Percentiles rank a stretch among this genome's conserved stretches.
These are phyloP conservation scores for Candida ascalaphidarum DNA, from an alignment of 805 yeast species.

Conservation along the genomic window DNA sequence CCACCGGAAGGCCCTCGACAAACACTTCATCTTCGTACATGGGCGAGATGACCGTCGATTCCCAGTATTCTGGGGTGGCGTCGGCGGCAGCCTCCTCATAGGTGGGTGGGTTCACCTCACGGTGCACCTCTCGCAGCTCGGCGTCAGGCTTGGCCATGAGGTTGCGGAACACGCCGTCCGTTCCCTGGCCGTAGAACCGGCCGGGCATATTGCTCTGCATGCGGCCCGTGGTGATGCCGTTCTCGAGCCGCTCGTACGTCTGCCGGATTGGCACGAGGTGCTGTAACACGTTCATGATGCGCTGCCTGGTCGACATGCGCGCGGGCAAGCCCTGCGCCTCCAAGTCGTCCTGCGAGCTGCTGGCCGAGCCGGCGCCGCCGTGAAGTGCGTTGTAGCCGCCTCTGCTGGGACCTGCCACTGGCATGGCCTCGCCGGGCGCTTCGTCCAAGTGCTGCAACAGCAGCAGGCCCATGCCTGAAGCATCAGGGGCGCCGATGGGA, in stretches of 20 bases:
- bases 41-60: conserved; percentile 72
- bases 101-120: conserved; percentile 66
- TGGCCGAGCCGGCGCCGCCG: neutral
- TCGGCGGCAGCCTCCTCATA: conserved; percentile 95
- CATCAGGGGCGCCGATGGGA: too few relatives aligned
- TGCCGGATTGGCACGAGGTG: conserved; percentile 30
- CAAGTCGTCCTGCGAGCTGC: conserved; percentile 11
- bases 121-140: conserved; percentile 17
- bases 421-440: conserved; percentile 1
- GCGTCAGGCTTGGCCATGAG: conserved; percentile 82
- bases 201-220: conserved; percentile 36
- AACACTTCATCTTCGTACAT: conserved; percentile 82
- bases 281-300: conserved; percentile 22
- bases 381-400: neutral
- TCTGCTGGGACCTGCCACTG: neutral
- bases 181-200: conserved; percentile 37
- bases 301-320: conserved; percentile 17
- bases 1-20: conserved; percentile 94
- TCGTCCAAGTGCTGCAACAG: too few relatives aligned
- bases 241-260: conserved; percentile 33
- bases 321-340: conserved; percentile 17
- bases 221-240: conserved; percentile 33
- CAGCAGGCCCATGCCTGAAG: too few relatives aligned
- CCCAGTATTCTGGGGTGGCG: conserved; percentile 96
- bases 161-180: conserved; percentile 92